These are phyloP conservation scores for Chlamydomonas incerta DNA, from an alignment of 139 green algal genomes.

Conservation along the genomic window DNA sequence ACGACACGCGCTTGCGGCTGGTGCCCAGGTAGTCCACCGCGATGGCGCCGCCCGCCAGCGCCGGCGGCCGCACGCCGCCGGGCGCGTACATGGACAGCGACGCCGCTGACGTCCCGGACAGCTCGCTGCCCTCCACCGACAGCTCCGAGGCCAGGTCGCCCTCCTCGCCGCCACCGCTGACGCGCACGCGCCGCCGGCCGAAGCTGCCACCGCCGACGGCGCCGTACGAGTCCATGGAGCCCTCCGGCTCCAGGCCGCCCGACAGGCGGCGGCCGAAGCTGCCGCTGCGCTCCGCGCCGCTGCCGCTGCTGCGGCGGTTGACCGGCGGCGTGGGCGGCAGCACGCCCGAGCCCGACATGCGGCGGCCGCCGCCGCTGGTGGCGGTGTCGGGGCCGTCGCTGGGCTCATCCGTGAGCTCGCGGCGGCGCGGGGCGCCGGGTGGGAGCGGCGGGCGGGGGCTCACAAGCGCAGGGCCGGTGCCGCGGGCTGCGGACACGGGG, in stretches of 20 bases:
- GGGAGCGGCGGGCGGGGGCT: constrained; percentile 35
- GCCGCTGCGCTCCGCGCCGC: background rate
- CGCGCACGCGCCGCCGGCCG: constrained; percentile 20
- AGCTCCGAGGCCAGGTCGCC: constrained; percentile 26
- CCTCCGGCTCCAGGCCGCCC: constrained; percentile 10
- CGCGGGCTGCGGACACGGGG: constrained; percentile 25
- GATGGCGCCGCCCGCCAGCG: background rate
- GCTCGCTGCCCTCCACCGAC: constrained; percentile 47
- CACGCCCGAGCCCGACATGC: background rate
- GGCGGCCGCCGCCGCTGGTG: background rate
- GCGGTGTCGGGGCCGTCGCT: background rate
- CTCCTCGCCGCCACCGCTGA: constrained; percentile 3
- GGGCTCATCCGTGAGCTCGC: background rate
- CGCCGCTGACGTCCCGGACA: background rate
- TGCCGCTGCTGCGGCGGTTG: constrained; percentile 5
- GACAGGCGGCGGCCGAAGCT: constrained; percentile 18
- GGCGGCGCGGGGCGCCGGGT: constrained; percentile 3
- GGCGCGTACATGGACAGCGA: constrained; percentile 41
- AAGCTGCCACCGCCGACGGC: too few relatives aligned
- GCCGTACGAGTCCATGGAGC: constrained; percentile 16
- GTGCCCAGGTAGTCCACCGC: constrained; percentile 42
- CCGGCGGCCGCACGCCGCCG: constrained; percentile 39
- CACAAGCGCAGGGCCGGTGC: background rate
- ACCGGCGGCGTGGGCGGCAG: constrained; percentile 33
- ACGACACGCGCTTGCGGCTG: constrained; percentile 49